Base-by-base conservation (phyloP, 257 asterid genomes). In the Przewalskia tangutica region DNA sequence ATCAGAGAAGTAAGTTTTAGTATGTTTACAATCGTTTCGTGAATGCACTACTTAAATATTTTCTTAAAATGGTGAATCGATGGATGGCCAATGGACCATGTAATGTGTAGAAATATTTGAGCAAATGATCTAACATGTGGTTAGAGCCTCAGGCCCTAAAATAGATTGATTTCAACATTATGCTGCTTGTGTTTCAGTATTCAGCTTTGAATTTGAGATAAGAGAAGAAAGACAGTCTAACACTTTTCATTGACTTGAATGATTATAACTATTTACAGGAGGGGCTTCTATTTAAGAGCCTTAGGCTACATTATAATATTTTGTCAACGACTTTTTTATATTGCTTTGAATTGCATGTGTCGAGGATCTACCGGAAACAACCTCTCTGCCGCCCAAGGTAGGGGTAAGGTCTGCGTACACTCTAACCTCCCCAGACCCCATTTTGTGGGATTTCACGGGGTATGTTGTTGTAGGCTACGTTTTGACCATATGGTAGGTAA, bases 1-100 rank as follows among this genome's bases (percentile, higher is more conserved):
- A 60, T 89, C 95, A 5, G 95, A 93, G 81, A 86, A 10, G 98
- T 96, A 94, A 89, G 98, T 84, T 66, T 65, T 54, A 51, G 36
- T 68, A 65, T 34, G 40, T 77, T 13, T 76, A 12, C 38, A 23
- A 50, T 50, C 1, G 0, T 23, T 73, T 50, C 38, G 4, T 18
- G 78, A 73, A 73, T 73, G 44, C 20, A 23, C 79, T 7, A 8
- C 79, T 48, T 48, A 10, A 18, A 46, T 50, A 71, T 58, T 71
- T 46, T 71, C 78, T 46, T 71, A 46, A 71, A 46, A 18, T 20
- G 40, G 44, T 73, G 62, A 50, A 73, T 13, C 20, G 23, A 13
- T 50, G 79, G 62, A 73, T 73, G 44, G 18, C 44, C 14, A 73
- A 4, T 6, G 79, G 79, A 73, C 23, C 20, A 12, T 73, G 62